Percentiles rank a stretch among this genome's conserved stretches.
Evolutionary conservation across 73 alveolate genomes (phyloP).

Genomic region (Paramecium pentaurelia): DNA sequence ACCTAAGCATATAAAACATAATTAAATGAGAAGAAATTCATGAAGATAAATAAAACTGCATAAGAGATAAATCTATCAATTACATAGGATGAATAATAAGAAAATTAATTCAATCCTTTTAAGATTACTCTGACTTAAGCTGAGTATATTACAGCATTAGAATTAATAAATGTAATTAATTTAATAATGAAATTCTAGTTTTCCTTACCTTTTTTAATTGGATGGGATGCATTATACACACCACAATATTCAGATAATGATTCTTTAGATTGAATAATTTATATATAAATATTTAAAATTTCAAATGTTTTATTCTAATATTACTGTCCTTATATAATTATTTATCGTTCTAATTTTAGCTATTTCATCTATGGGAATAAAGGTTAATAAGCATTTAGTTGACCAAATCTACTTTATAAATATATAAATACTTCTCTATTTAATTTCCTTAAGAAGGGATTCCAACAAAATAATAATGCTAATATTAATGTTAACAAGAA

Average conservation of each 20-base stretch:
- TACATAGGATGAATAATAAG: background rate
- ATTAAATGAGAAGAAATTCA: background rate
- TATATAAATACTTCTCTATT: conserved; percentile 46
- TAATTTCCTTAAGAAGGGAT: conserved; percentile 47
- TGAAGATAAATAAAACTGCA: background rate
- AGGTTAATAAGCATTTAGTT: conserved; percentile 58
- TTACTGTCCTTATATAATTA: conserved; percentile 39
- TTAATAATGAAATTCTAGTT: background rate
- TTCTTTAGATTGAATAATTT: background rate
- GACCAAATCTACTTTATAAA: conserved; percentile 45
- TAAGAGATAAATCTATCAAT: background rate
- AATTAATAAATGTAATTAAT: background rate
- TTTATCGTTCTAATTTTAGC: conserved; percentile 48
- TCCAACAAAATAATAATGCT: conserved; percentile 55
- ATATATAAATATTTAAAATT: background rate
- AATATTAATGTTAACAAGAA: conserved; percentile 11
- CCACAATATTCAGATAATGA: background rate
- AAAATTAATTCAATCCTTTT: background rate
- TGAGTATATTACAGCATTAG: background rate
- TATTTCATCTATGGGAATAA: conserved; percentile 60
- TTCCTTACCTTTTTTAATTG: background rate
- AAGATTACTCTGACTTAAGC: background rate
- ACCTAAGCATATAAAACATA: background rate
- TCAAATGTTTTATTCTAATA: conserved; percentile 52
- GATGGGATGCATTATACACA: background rate